Evolutionary conservation across 495 filamentous ascomycete species (phyloP).

Genomic region (Xylaria bambusicola): DNA sequence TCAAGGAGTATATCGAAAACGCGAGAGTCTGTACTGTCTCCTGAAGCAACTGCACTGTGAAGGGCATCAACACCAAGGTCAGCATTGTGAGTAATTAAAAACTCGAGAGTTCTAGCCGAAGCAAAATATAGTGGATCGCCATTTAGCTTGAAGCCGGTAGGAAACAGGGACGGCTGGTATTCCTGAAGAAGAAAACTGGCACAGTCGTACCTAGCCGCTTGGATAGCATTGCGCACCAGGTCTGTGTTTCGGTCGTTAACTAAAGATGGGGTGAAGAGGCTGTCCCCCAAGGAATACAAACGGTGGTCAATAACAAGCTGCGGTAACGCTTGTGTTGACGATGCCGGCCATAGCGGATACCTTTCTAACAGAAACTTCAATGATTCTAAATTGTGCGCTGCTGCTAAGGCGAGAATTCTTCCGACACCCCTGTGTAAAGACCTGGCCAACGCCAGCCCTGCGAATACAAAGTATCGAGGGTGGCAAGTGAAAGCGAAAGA

Average conservation of each 20-base stretch:
- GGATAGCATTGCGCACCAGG: not conserved
- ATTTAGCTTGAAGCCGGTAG: not conserved
- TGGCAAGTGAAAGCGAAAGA: not conserved
- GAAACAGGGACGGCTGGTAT: slow-evolving; percentile 1
- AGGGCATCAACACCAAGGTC: not conserved
- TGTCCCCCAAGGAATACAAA: not conserved
- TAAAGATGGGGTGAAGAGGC: not conserved
- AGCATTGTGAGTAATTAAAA: not conserved
- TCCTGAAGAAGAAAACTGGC: not conserved
- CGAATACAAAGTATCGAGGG: not conserved
- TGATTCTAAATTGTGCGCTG: not conserved
- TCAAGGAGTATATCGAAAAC: not conserved
- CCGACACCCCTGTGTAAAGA: not conserved
- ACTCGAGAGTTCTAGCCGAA: not conserved
- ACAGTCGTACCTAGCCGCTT: not conserved
- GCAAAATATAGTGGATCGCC: not conserved
- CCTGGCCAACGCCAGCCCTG: not conserved
- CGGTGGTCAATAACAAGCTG: not conserved
- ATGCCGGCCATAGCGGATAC: not conserved
- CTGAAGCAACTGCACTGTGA: not conserved
- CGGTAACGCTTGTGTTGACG: not conserved
- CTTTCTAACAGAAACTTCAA: not conserved
- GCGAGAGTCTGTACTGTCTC: not conserved
- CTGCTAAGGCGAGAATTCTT: not conserved
- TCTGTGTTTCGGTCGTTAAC: not conserved